phyloP scores from a whole-genome alignment of 805 yeast genomes.

The Candida montana region DNA sequence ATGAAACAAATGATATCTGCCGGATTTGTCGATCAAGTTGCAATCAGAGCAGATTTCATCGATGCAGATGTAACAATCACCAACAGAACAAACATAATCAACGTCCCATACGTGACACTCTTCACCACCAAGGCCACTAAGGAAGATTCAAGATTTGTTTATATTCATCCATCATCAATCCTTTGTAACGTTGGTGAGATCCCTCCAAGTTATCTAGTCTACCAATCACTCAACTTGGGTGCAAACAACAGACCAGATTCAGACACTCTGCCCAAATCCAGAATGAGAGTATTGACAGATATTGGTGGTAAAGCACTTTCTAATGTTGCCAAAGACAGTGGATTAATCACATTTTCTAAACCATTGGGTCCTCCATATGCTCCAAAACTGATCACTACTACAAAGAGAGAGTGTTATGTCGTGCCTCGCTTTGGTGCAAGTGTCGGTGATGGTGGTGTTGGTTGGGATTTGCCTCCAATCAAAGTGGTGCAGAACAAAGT shows the following conservation, averaged over 20 bases:
- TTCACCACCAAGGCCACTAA: constrained; percentile 31
- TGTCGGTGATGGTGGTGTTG: constrained; percentile 76
- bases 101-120: constrained; percentile 61
- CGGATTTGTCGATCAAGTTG: constrained; percentile 89
- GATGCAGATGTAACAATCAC: constrained; percentile 57
- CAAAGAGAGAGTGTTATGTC: constrained; percentile 81
- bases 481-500: constrained; percentile 68
- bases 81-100: constrained; percentile 51
- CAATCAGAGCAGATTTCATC: constrained; percentile 72
- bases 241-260: constrained; percentile 39
- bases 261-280: constrained; percentile 38
- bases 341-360: constrained; percentile 77
- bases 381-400: constrained; percentile 59
- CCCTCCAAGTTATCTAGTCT: constrained; percentile 80
- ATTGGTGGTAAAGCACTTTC: constrained; percentile 70
- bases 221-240: constrained; percentile 57
- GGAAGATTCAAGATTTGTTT: constrained; percentile 52
- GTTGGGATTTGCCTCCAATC: constrained; percentile 86
- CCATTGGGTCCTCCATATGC: constrained; percentile 90
- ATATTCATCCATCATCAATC: constrained; percentile 75
- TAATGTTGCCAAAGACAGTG: constrained; percentile 68
- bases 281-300: constrained; percentile 76
- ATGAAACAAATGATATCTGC: constrained; percentile 89
- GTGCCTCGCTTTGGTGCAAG: constrained; percentile 86
- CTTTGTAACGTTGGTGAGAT: constrained; percentile 52